Evolutionary conservation across 176 grass and related monocot species (phyloP), one percentile per base, ranked within the genome.

Genomic region (Elymus sibiricus): DNA sequence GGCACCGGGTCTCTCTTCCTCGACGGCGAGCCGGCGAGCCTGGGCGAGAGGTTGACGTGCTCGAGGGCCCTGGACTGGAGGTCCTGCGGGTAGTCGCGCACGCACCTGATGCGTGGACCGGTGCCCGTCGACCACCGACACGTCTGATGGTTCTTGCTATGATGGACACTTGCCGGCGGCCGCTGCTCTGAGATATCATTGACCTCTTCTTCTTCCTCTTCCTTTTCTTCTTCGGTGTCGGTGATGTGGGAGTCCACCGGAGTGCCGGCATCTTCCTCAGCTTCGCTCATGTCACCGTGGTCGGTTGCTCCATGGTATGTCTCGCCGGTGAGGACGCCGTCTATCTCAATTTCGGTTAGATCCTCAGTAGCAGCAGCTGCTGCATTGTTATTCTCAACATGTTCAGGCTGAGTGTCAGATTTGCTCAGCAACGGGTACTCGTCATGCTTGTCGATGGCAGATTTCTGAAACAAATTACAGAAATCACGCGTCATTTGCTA

Each of bases 11-110:
- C 83, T 89, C 85, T 93, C 73, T 91, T 95, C 88, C 90, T 82
- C 4, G 61, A 61, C 43, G 88, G 90, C 24, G 90, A 90, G 11
- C 75, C 77, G 22, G 15, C 42, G 31, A 82, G 25, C 31, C 90
- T 91, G 24, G 97, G 97, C 25, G 97, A 99, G 9, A 99, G 92
- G 86, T 96, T 99, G 17, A 99, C 97, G 42, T 99, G 97, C 90
- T 99, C 97, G 0, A 99, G 86, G 22, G 97, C 97, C 87, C 67
- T 92, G 60, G 43, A 93, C 86, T 99, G 97, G 5, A 99, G 94
- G 64, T 97, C 90, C 60, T 84, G 74, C 19, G 94, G 94, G 83
- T 99, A 99, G 82, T 99, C 97, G 16, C 97, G 92, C 75, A 99
- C 94, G 81, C 92, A 96, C 60, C 90, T 83, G 67, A 99, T 99